Percentiles rank a stretch among this genome's conserved stretches.
Evolutionary conservation across 352 stramenopile genomes (phyloP).

Genomic region (Thalassiosira delicatula): DNA sequence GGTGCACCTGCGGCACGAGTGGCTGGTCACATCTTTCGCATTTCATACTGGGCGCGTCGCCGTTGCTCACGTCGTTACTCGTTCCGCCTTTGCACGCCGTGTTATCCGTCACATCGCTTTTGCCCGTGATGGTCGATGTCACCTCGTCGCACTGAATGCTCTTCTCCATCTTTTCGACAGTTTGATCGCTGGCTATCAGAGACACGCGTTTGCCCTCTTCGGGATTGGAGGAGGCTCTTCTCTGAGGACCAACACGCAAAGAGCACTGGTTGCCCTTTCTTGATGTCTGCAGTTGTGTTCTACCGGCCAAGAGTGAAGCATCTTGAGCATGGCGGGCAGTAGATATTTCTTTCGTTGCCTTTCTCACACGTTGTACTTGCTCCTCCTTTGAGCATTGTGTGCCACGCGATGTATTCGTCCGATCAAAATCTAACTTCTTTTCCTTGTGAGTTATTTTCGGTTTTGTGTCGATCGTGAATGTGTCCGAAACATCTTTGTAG

Average conservation of each 20-base stretch:
- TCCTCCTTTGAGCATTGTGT: neutral
- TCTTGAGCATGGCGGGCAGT: neutral
- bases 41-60: too few relatives aligned
- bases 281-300: neutral
- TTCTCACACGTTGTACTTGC: neutral
- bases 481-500: conserved; percentile 9
- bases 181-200: neutral
- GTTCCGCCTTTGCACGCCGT: neutral
- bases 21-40: neutral
- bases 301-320: neutral
- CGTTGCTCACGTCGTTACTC: neutral
- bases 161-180: neutral
- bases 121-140: neutral
- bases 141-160: neutral
- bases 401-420: neutral
- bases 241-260: neutral
- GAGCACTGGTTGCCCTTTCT: neutral
- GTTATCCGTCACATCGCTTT: neutral
- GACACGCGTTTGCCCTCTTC: neutral
- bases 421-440: conserved; percentile 1
- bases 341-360: neutral
- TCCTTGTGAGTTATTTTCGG: neutral
- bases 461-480: neutral
- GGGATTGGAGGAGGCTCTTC: neutral
- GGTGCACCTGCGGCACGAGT: neutral